A percentile compares a stretch with the other conserved stretches of the same genome.
Conservation (phyloP, 495 filamentous ascomycete species). For the Thermothielavioides terrestris region DNA sequence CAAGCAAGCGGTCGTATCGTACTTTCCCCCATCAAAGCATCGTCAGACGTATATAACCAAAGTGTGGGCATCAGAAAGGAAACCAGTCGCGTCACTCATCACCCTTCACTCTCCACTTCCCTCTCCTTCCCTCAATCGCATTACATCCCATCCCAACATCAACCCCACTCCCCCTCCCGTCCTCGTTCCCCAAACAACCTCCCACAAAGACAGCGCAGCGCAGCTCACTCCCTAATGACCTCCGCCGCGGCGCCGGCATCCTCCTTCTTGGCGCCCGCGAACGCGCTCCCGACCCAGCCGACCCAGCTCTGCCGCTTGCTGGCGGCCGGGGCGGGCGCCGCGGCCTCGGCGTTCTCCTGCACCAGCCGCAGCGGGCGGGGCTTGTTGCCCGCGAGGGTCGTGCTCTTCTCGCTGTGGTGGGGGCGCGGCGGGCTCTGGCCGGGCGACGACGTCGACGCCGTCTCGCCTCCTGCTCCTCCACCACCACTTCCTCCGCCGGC, state of each 20-base stretch:
- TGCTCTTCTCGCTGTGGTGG: slow-evolving; percentile 50
- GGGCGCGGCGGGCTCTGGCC: slow-evolving; percentile 44
- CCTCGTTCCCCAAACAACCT: background rate
- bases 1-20: no score
- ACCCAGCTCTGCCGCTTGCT: slow-evolving; percentile 51
- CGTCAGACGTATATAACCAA: no score
- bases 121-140: no score
- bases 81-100: no score
- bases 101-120: no score
- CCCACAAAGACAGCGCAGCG: no score
- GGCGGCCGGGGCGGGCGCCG: slow-evolving; percentile 26
- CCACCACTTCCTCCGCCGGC: background rate
- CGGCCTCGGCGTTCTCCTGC: slow-evolving; percentile 45
- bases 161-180: background rate
- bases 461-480: no score
- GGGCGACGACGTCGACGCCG: slow-evolving; percentile 43
- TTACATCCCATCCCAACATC: no score
- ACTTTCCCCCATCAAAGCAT: no score
- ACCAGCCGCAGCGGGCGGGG: slow-evolving; percentile 81
- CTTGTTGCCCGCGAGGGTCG: slow-evolving; percentile 59
- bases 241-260: slow-evolving; percentile 4
- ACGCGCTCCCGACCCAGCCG: slow-evolving; percentile 41
- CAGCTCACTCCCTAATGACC: slow-evolving; percentile 21
- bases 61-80: no score
- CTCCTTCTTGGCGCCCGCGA: slow-evolving; percentile 34